phyloP scores from a whole-genome alignment of 2,329 filamentous ascomycete genomes.

The Arthrobotrys megalospora region DNA sequence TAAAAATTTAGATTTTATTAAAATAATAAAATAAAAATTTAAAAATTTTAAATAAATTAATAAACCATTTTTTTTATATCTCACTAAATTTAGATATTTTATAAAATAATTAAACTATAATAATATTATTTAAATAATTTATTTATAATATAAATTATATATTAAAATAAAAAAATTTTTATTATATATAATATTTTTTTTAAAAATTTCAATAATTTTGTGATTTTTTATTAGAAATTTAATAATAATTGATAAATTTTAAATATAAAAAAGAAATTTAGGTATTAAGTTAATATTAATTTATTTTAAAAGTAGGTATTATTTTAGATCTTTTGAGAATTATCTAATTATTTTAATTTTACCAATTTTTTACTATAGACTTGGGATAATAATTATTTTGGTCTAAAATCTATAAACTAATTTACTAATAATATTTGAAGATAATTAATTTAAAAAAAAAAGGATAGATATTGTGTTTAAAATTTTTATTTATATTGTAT shows the following conservation, averaged over 20 bases:
- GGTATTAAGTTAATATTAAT: too few species aligned
- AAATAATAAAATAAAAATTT: neutral
- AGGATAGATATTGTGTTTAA: neutral
- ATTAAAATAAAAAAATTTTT: neutral
- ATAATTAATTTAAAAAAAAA: neutral
- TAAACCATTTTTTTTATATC: neutral
- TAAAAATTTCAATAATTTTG: neutral
- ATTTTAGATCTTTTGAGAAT: too few species aligned
- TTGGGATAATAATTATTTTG: too few species aligned
- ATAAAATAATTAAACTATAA: neutral
- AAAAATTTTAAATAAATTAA: neutral
- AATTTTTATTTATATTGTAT: neutral
- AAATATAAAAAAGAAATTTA: too few species aligned
- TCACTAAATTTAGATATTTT: neutral
- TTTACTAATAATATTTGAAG: neutral
- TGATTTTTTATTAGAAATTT: neutral
- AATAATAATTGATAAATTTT: too few species aligned
- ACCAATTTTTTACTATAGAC: too few species aligned
- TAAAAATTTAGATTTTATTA: neutral
- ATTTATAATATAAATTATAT: neutral
- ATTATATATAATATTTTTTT: neutral
- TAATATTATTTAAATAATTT: neutral
- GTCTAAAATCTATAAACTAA: neutral
- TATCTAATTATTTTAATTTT: too few species aligned
- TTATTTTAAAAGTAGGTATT: too few species aligned